Evolutionary conservation across 1,139 yeast species (phyloP).

Genomic region (Pichia sp.): DNA sequence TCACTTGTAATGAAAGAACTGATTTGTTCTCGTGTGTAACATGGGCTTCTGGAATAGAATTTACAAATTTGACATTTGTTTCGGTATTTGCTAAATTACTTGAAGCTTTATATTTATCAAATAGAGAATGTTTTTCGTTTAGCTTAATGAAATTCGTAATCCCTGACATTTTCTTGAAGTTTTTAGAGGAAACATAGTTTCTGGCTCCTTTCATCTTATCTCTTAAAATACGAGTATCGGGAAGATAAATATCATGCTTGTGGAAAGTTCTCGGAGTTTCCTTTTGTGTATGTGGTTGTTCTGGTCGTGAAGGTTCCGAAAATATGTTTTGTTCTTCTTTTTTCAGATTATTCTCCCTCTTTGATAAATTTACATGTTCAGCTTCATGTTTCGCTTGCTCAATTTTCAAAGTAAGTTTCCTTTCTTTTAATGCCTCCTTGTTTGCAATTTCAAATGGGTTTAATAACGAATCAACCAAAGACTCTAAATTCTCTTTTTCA

Average conservation of each 20-base stretch:
- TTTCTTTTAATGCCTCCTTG: slow-evolving; percentile 45
- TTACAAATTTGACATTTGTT: neutral
- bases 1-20: slow-evolving; percentile 35
- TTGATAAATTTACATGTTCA: slow-evolving; percentile 4
- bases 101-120: slow-evolving; percentile 22
- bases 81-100: neutral
- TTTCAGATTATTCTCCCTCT: neutral
- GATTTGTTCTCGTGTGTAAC: slow-evolving; percentile 1
- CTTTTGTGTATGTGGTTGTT: neutral
- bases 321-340: neutral
- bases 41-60: slow-evolving; percentile 1
- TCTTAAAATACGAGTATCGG: slow-evolving; percentile 14
- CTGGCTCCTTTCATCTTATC: slow-evolving; percentile 17
- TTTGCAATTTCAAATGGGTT: slow-evolving; percentile 46
- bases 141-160: slow-evolving; percentile 34
- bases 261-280: neutral
- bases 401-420: slow-evolving; percentile 40
- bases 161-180: slow-evolving; percentile 21
- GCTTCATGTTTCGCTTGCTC: slow-evolving; percentile 17
- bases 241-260: slow-evolving; percentile 10
- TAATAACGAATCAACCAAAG: slow-evolving; percentile 46
- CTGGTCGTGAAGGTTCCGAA: neutral
- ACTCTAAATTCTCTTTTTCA: slow-evolving; percentile 67
- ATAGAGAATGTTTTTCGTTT: slow-evolving; percentile 34
- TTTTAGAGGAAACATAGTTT: slow-evolving; percentile 19